Evolutionary conservation across 331 rosid genomes (phyloP).

Genomic region (Quercus phellos): DNA sequence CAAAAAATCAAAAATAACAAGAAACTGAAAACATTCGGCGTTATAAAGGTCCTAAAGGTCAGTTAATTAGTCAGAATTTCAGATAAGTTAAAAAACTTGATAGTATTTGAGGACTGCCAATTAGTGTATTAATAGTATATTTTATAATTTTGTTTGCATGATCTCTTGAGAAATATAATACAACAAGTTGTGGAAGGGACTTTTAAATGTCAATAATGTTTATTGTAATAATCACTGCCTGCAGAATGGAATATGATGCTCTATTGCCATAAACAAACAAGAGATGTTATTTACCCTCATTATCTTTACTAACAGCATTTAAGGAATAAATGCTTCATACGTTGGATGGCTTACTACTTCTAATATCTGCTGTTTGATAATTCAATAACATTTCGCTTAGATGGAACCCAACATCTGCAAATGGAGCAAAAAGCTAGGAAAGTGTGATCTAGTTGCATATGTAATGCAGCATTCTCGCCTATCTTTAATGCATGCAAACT

Average conservation of each 20-base stretch:
- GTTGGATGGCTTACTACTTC: not conserved
- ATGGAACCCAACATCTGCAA: not conserved
- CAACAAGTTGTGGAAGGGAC: too few species aligned
- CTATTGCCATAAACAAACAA: not conserved
- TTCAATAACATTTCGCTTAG: too few species aligned
- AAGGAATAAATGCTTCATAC: not conserved
- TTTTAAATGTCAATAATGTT: not conserved
- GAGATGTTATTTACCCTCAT: not conserved
- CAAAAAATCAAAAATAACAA: too few species aligned
- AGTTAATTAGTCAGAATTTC: too few species aligned
- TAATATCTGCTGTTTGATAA: not conserved
- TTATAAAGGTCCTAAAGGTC: too few species aligned
- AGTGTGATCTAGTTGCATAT: slow-evolving; percentile 49
- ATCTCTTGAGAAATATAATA: too few species aligned
- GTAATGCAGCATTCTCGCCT: not conserved
- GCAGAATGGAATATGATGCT: not conserved
- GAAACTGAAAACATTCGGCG: too few species aligned
- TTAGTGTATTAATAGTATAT: not conserved
- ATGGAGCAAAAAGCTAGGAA: slow-evolving; percentile 70
- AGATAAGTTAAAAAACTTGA: too few species aligned
- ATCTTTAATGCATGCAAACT: not conserved
- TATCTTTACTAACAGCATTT: not conserved
- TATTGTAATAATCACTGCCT: not conserved
- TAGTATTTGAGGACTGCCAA: too few species aligned
- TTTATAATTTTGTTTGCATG: too few species aligned